These are phyloP conservation scores for Blastobotrys attinorum DNA, from an alignment of 805 yeast species.

Conservation along the genomic window DNA sequence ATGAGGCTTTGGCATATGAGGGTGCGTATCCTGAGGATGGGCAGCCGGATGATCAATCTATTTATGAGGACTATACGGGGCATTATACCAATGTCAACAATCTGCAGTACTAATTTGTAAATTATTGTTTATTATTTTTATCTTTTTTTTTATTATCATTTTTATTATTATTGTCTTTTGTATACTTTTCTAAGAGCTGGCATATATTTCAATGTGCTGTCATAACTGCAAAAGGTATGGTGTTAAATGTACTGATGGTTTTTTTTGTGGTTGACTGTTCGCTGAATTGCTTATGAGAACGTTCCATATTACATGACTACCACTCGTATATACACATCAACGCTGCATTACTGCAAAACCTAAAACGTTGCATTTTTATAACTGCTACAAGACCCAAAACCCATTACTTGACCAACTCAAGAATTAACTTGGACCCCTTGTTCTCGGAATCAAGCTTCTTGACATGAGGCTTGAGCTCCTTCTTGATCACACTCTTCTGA, in stretches of 20 bases:
- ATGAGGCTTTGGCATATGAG: background rate
- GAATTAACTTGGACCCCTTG: constrained; percentile 30
- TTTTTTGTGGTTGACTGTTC: too few species aligned
- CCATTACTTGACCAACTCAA: constrained; percentile 15
- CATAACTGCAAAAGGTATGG: too few species aligned
- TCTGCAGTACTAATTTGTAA: constrained; percentile 8
- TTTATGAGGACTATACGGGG: constrained; percentile 23
- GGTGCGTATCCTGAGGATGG: constrained; percentile 9
- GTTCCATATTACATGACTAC: too few species aligned
- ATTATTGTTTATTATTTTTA: background rate
- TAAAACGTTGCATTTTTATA: too few species aligned
- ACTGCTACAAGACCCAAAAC: too few species aligned
- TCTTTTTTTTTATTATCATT: too few species aligned
- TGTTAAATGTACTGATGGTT: too few species aligned
- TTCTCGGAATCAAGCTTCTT: constrained; percentile 21
- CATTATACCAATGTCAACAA: constrained; percentile 24
- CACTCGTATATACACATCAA: too few species aligned
- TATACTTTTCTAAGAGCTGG: too few species aligned
- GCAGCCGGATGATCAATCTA: constrained; percentile 15
- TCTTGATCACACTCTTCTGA: constrained; percentile 38
- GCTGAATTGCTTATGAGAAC: too few species aligned
- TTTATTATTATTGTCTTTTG: background rate
- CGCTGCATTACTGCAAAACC: too few species aligned
- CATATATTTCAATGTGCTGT: too few species aligned
- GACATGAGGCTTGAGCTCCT: constrained; percentile 40